Evolutionary conservation across 2,329 filamentous ascomycete genomes (phyloP).

Genomic region (Pseudomassariella vexata): DNA sequence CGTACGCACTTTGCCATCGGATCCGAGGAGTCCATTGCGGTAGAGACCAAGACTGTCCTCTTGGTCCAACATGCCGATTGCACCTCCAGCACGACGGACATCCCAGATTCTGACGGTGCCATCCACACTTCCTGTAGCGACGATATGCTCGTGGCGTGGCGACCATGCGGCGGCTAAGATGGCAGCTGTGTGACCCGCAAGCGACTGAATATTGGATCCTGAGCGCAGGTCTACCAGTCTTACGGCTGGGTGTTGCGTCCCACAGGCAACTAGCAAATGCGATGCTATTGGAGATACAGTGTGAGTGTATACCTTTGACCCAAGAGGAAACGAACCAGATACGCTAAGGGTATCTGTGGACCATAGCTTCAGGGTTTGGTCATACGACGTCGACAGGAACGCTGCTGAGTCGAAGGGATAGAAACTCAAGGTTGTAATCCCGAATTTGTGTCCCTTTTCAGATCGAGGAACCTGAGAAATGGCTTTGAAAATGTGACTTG

Average conservation of each 20-base stretch:
- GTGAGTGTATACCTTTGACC: conserved; percentile 68
- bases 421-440: conserved; percentile 71
- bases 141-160: conserved; percentile 69
- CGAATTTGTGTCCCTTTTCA: conserved; percentile 53
- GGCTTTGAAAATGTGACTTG: conserved; percentile 46
- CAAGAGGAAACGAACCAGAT: conserved; percentile 63
- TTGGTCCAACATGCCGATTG: conserved; percentile 73
- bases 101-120: conserved; percentile 85
- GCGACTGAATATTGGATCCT: conserved; percentile 66
- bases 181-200: conserved; percentile 63
- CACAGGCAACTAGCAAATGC: conserved; percentile 78
- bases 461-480: conserved; percentile 43
- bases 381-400: conserved; percentile 73
- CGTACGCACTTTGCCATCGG: conserved; percentile 21
- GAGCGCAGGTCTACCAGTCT: conserved; percentile 83
- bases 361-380: conserved; percentile 72
- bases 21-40: conserved; percentile 28
- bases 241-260: conserved; percentile 78
- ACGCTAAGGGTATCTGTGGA: conserved; percentile 55
- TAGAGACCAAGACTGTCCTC: conserved; percentile 72
- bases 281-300: conserved; percentile 67
- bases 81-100: conserved; percentile 69
- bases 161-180: conserved; percentile 75
- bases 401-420: conserved; percentile 72
- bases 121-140: conserved; percentile 81